These are phyloP conservation scores for Saussurea involucrata DNA, from an alignment of 129 eudicot genomes.

Conservation along the genomic window DNA sequence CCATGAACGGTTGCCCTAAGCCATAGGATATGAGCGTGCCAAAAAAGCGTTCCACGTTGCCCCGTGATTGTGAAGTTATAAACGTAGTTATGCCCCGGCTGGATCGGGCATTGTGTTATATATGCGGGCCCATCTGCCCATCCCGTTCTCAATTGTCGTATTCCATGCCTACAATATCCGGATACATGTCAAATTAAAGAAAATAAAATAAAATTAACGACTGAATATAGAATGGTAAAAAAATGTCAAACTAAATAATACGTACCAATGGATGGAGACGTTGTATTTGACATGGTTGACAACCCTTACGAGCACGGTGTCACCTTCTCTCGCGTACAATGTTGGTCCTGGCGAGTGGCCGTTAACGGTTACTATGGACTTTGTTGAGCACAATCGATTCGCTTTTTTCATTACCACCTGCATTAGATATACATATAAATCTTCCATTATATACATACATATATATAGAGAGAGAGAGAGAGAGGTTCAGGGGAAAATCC, in stretches of 20 bases:
- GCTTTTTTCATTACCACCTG: slow-evolving; percentile 68
- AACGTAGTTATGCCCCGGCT: slow-evolving; percentile 60
- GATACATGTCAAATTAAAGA: background rate
- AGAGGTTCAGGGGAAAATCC: no score
- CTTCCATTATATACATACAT: no score
- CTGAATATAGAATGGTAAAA: background rate
- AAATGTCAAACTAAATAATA: background rate
- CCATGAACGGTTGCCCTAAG: slow-evolving; percentile 81
- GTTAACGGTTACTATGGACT: slow-evolving; percentile 66
- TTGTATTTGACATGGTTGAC: slow-evolving; percentile 73
- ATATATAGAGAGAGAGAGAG: no score
- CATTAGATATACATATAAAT: no score
- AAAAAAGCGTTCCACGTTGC: slow-evolving; percentile 78
- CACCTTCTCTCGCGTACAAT: slow-evolving; percentile 69
- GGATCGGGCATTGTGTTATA: slow-evolving; percentile 84
- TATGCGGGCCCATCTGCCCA: slow-evolving; percentile 94
- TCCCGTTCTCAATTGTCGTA: slow-evolving; percentile 78
- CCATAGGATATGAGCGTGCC: slow-evolving; percentile 92
- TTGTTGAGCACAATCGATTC: slow-evolving; percentile 54
- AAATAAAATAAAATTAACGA: background rate
- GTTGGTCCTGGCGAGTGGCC: slow-evolving; percentile 78
- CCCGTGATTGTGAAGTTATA: slow-evolving; percentile 75
- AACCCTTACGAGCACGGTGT: slow-evolving; percentile 62
- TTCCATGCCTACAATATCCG: slow-evolving; percentile 62
- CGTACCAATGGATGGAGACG: slow-evolving; percentile 75